These are phyloP conservation scores for Pyricularia sp. DNA, from an alignment of 2,329 filamentous ascomycete genomes.

Conservation along the genomic window DNA sequence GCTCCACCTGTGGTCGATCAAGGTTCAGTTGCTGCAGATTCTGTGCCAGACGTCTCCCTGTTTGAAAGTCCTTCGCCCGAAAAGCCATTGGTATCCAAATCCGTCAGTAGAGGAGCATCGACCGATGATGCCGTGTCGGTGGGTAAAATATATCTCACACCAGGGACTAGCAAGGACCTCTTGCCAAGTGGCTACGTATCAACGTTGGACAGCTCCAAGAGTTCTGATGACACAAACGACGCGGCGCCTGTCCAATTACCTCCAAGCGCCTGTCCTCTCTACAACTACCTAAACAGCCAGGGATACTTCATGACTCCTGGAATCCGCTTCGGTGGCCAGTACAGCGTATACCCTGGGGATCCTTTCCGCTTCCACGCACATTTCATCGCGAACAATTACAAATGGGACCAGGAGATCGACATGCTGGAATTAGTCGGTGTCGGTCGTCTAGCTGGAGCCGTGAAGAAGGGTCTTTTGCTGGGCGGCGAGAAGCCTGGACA, in stretches of 20 bases:
- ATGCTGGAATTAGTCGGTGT: conserved; percentile 79
- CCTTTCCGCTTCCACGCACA: conserved; percentile 92
- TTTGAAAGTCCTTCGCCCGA: background rate
- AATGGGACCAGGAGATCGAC: conserved; percentile 81
- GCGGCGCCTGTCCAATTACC: conserved; percentile 22
- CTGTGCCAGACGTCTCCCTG: background rate
- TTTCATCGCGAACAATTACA: conserved; percentile 74
- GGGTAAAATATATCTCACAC: conserved; percentile 25
- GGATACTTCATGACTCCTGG: conserved; percentile 89
- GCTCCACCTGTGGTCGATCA: background rate
- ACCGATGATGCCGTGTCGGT: background rate
- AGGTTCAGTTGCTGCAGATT: background rate
- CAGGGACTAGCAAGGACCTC: conserved; percentile 26
- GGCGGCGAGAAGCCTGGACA: conserved; percentile 49
- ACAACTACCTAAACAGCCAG: conserved; percentile 65
- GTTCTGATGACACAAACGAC: conserved; percentile 5
- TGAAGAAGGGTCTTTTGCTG: conserved; percentile 91
- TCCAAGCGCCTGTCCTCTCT: conserved; percentile 59
- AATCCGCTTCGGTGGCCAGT: conserved; percentile 87
- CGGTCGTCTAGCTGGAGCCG: conserved; percentile 81
- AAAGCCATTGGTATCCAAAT: background rate
- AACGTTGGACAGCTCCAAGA: background rate
- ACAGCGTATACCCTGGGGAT: conserved; percentile 92
- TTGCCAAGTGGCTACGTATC: conserved; percentile 10
- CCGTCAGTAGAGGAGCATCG: background rate